Evolutionary conservation across 495 filamentous ascomycete genomes (phyloP).

Genomic region (Chlorociboria aeruginascens): DNA sequence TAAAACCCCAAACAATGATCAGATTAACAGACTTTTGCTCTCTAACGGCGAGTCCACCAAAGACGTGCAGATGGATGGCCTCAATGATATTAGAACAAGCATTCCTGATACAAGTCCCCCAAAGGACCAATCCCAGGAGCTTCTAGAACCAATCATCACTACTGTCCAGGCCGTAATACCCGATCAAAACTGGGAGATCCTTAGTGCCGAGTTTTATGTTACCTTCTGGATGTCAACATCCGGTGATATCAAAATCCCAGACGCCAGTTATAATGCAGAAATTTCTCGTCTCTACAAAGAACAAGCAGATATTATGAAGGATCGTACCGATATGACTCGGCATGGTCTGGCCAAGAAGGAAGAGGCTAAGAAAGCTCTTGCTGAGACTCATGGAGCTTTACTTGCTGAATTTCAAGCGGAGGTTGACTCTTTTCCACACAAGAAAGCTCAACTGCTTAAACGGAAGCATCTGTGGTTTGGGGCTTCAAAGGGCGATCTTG

Average conservation of each 20-base stretch:
- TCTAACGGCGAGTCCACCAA: neutral
- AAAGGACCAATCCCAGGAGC: conserved; percentile 49
- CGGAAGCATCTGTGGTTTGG: conserved; percentile 77
- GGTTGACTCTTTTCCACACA: conserved; percentile 49
- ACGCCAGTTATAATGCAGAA: conserved; percentile 63
- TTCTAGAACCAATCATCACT: conserved; percentile 64
- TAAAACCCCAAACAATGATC: neutral
- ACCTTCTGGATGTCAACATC: conserved; percentile 89
- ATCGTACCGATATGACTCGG: conserved; percentile 59
- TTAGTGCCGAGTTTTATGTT: conserved; percentile 70
- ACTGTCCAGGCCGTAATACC: conserved; percentile 51
- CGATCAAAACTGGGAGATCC: conserved; percentile 45
- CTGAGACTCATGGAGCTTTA: conserved; percentile 48
- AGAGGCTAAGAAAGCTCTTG: conserved; percentile 45
- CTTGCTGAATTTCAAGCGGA: conserved; percentile 57
- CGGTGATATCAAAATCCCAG: conserved; percentile 63
- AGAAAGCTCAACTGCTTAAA: conserved; percentile 49
- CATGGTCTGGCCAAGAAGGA: conserved; percentile 51
- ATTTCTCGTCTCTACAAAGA: conserved; percentile 47
- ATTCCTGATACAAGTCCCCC: conserved; percentile 19
- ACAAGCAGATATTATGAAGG: conserved; percentile 48
- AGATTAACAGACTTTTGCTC: neutral
- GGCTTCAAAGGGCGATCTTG: conserved; percentile 48
- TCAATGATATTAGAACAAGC: conserved; percentile 19
- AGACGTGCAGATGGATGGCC: conserved; percentile 14